A percentile compares a stretch with the other conserved stretches of the same genome.
phyloP scores from a whole-genome alignment of 179 eudicot genomes.

The Spergularia azorica region DNA sequence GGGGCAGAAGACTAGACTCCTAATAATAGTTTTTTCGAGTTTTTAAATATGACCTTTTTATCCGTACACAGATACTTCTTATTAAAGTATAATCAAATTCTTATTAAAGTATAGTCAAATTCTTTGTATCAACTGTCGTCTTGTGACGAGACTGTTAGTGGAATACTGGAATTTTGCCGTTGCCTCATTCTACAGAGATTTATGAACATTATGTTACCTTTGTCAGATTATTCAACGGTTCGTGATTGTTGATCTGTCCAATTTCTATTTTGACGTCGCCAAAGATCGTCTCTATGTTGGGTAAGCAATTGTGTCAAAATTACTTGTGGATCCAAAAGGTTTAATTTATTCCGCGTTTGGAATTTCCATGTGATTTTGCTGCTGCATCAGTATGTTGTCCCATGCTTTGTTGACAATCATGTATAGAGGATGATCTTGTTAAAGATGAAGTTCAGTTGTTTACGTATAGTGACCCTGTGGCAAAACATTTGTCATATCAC shows the following conservation, averaged over 20 bases:
- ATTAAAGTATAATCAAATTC: not conserved
- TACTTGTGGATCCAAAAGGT: not conserved
- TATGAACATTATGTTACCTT: conserved; percentile 22
- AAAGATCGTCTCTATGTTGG: conserved; percentile 97
- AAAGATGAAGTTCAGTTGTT: not conserved
- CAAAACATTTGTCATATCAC: not conserved
- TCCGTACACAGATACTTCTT: not conserved
- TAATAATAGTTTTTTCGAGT: not conserved
- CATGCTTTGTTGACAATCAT: not conserved
- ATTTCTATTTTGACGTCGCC: conserved; percentile 63
- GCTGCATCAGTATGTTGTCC: not conserved
- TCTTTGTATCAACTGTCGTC: not conserved
- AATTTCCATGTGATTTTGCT: conserved; percentile 5
- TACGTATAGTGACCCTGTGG: not conserved
- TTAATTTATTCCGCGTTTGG: conserved; percentile 70
- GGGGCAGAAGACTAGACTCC: not conserved
- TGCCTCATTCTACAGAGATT: conserved; percentile 13
- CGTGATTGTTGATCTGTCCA: conserved; percentile 94
- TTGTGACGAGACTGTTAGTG: not conserved
- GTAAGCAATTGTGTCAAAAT: conserved; percentile 37
- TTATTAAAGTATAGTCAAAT: not conserved
- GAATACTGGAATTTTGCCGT: not conserved
- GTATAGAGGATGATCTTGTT: not conserved
- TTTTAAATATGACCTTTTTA: not conserved
- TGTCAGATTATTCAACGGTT: conserved; percentile 89